These are phyloP conservation scores for Tylopilus intermedius DNA, from an alignment of 768 basidiomycete species.

Conservation along the genomic window DNA sequence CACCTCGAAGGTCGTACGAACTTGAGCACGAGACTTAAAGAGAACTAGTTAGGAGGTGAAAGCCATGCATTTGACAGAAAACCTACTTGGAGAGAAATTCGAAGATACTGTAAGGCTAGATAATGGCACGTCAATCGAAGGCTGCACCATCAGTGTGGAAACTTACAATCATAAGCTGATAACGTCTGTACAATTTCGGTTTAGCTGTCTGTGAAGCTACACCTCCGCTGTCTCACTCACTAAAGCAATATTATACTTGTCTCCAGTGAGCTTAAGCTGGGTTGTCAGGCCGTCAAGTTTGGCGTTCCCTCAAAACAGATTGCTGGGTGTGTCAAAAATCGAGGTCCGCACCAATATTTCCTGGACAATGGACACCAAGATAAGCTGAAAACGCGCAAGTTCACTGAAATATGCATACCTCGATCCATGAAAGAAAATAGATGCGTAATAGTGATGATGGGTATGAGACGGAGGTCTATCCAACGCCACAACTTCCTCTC, in stretches of 20 bases:
- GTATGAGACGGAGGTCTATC: conserved; percentile 1
- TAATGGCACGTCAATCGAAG: neutral
- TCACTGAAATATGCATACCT: neutral
- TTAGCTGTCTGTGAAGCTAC: neutral
- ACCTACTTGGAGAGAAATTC: conserved; percentile 1
- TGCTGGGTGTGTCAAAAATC: neutral
- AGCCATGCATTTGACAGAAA: neutral
- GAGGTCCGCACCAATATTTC: neutral
- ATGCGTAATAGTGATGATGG: conserved; percentile 2
- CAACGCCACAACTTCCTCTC: neutral
- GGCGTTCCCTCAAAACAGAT: conserved; percentile 1
- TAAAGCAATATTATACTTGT: conserved; percentile 1
- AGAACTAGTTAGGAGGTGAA: neutral
- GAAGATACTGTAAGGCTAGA: neutral
- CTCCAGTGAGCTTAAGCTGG: neutral
- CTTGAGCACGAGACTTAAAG: neutral
- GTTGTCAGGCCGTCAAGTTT: conserved; percentile 3
- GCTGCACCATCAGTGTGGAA: neutral
- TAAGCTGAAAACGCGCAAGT: neutral
- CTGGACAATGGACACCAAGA: neutral
- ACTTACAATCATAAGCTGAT: conserved; percentile 1
- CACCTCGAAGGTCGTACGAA: neutral
- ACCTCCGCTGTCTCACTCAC: neutral
- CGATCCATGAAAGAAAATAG: conserved; percentile 2
- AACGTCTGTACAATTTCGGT: neutral